phyloP scores from a whole-genome alignment of 2,329 filamentous ascomycete species.

The Diaporthe velutina region DNA sequence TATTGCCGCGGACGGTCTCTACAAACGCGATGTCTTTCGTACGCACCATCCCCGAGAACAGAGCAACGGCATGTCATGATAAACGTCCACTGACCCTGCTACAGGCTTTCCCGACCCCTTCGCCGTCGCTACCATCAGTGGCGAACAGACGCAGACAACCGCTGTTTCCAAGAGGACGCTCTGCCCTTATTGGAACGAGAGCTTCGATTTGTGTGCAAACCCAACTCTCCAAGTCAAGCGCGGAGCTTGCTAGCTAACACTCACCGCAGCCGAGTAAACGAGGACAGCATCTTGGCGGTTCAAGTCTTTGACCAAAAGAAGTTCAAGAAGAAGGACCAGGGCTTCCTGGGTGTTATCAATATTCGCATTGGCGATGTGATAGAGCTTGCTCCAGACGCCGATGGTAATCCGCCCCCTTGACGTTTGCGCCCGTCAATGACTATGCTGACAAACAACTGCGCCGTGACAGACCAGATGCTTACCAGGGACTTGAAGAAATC shows the following conservation, averaged over 20 bases:
- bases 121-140: conserved; percentile 95
- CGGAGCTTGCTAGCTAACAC: conserved; percentile 36
- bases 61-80: conserved; percentile 24
- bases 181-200: conserved; percentile 99
- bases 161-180: conserved; percentile 96
- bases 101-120: conserved; percentile 97
- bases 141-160: conserved; percentile 98
- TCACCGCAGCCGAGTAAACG: conserved; percentile 80
- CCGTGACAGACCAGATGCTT: conserved; percentile 91
- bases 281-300: conserved; percentile 96
- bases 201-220: conserved; percentile 89
- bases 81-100: conserved; percentile 46
- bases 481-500: conserved; percentile 97
- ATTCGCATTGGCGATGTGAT: conserved; percentile 95
- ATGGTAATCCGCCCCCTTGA: conserved; percentile 71
- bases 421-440: conserved; percentile 43
- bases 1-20: conserved; percentile 97
- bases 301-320: conserved; percentile 99
- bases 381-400: conserved; percentile 88
- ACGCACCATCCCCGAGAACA: conserved; percentile 58
- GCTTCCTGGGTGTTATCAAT: conserved; percentile 97
- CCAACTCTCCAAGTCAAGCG: neutral
- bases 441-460: conserved; percentile 44
- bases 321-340: conserved; percentile 99
- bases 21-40: conserved; percentile 99